Conservation (phyloP, 2,329 filamentous ascomycete genomes). For the Falciphora oryzae region DNA sequence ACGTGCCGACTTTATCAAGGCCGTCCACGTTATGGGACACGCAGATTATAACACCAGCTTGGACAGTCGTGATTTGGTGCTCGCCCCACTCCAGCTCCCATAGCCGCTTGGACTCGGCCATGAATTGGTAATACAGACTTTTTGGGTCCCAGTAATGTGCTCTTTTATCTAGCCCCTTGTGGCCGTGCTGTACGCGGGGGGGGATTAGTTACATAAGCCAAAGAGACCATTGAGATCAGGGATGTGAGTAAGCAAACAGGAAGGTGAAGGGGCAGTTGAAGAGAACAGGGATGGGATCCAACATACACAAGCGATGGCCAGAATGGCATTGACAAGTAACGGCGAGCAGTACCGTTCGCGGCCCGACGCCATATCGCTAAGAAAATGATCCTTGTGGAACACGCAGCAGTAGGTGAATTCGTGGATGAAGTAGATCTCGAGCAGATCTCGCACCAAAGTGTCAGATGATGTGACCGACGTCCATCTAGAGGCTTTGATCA, state of each 20-base stretch:
- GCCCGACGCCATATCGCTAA: conserved; percentile 30
- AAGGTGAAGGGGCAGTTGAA: not conserved
- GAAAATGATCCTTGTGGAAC: conserved; percentile 34
- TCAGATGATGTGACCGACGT: conserved; percentile 30
- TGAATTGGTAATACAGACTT: conserved; percentile 28
- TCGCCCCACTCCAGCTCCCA: conserved; percentile 26
- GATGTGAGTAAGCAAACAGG: not conserved
- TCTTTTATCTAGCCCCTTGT: conserved; percentile 21
- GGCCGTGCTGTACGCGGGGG: conserved; percentile 16
- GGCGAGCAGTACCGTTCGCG: conserved; percentile 30
- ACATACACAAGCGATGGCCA: conserved; percentile 26
- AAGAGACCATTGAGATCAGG: not conserved
- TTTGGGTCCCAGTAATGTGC: conserved; percentile 29
- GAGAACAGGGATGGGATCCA: not conserved
- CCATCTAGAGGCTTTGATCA: conserved; percentile 28
- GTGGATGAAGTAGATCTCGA: conserved; percentile 62
- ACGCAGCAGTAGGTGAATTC: conserved; percentile 30
- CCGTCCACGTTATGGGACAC: conserved; percentile 26
- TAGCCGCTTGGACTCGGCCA: conserved; percentile 29
- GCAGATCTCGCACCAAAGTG: conserved; percentile 37
- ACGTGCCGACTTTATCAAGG: conserved; percentile 30
- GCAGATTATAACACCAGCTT: conserved; percentile 27
- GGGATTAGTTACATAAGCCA: not conserved
- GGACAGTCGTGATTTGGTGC: conserved; percentile 26
- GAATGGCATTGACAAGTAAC: conserved; percentile 32